Base-by-base conservation (phyloP, 805 yeast genomes). In the Zygotorulaspora florentina region DNA sequence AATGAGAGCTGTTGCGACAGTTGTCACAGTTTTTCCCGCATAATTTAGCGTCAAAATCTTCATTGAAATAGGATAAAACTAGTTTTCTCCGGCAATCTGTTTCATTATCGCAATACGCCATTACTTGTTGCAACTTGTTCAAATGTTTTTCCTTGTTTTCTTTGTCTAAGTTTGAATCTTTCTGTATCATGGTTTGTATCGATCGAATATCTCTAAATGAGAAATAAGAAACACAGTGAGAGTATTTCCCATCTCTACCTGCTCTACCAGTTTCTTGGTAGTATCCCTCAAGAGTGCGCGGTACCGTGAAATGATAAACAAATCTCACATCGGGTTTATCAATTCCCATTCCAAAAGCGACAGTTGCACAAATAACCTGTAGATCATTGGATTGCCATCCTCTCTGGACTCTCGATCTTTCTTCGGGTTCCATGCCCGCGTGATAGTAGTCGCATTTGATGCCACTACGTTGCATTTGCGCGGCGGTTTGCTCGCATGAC, bases 261-360 rank as follows among this genome's bases (percentile, higher is more conserved):
- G 98, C 99, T 66, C 99, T 80, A 7, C 99, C 99, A 1, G 98
- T 90, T 64, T 93, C 99, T 66, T 93, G 99, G 59, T 93, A 93
- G 64, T 93, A 93, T 0, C 97, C 98, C 67, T 93, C 99, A 52
- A 93, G 71, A 43, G 88, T 87, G 57, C 96, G 71, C 0, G 99
- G 97, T 20, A 93, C 68, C 5, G 93, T 86, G 52, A 84, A 74
- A 67, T 93, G 99, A 35, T 87, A 80, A 3, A 93, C 98, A 69
- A 76, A 90, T 39, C 99, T 72, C 10, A 93, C 99, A 66, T 93
- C 95, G 0, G 96, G 86, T 64, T 93, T 93, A 67, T 93, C 99
- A 46, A 93, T 91, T 39, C 99, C 99, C 99, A 93, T 93, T 23
- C 99, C 99, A 73, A 93, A 93, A 0, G 99, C 99, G 57, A 93